Base-by-base conservation (phyloP, 2,329 filamentous ascomycete species). In the Chrysosporium queenslandicum region DNA sequence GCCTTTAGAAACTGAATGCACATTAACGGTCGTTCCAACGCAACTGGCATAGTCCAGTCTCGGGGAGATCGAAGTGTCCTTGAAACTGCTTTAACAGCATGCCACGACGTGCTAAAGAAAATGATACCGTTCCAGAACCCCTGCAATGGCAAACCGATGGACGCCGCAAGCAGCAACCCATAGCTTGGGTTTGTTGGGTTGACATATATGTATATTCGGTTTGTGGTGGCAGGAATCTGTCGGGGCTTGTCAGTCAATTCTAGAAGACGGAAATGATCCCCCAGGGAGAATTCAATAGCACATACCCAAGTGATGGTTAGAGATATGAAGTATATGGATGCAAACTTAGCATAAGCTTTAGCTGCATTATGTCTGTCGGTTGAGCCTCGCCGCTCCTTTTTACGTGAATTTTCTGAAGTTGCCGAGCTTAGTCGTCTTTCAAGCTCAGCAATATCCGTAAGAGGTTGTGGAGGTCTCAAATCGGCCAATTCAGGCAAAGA, bases 71-170 rank as follows among this genome's bases (percentile, higher is more conserved):
- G 32, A 7, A 52, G 18, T 6, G 42, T 21, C 18, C 29, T 21
- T 6, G 7, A 32, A 11, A 18, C 14, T 1, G 25, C 12, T 49
- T 49, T 45, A 18, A 54, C 34, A 23, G 48, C 43, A 29, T 37
- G 12, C 25, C 50, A 79, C 4, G 83, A 87, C 1, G 85, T 87
- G 9, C 79, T 75, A 14, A 81, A 69, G 67, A 92, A 94, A 58
- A 94, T 87, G 53, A 86, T 66, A 16, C 82, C 79, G 64, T 94
- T 94, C 86, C 87, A 92, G 61, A 90, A 86, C 0, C 87, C 87
- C 64, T 94, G 87, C 0, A 89, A 75, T 0, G 87, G 87, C 7
- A 94, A 75, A 0, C 92, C 86, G 37, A 87, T 76, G 0, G 85
- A 81, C 20, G 84, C 83, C 58, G 82, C 78, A 58, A 85, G 81